These are phyloP conservation scores for Chlorophyllum brunneum DNA, from an alignment of 768 basidiomycete species.

Conservation along the genomic window DNA sequence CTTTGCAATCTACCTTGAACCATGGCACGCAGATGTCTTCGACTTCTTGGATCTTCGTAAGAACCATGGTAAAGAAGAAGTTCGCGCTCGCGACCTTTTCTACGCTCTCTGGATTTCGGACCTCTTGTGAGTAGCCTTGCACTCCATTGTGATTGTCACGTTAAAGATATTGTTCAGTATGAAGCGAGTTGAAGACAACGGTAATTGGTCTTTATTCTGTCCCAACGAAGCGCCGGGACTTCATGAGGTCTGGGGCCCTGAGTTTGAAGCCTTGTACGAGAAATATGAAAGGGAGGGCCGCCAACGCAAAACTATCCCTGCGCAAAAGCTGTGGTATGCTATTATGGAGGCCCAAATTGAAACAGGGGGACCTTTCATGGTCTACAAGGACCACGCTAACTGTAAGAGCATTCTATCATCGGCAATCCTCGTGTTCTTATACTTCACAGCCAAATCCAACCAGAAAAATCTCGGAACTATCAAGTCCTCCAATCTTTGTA, in stretches of 20 bases:
- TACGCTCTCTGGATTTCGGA: constrained; percentile 98
- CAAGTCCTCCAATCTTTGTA: constrained; percentile 99
- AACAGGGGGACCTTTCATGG: constrained; percentile 98
- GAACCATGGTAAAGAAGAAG: constrained; percentile 99
- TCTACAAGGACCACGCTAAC: constrained; percentile 97
- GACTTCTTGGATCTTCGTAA: constrained; percentile 97
- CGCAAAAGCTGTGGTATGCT: constrained; percentile 98
- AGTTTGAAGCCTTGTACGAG: constrained; percentile 84
- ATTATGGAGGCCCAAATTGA: constrained; percentile 96
- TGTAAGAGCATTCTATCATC: constrained; percentile 39
- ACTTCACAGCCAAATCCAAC: constrained; percentile 81
- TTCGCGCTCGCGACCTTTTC: constrained; percentile 93
- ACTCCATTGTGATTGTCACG: not conserved
- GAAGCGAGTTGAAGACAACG: constrained; percentile 91
- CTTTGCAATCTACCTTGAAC: constrained; percentile 97
- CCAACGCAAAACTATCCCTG: constrained; percentile 78
- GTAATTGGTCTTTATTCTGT: constrained; percentile 95
- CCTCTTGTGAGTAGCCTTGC: constrained; percentile 68
- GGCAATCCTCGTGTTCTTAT: not conserved
- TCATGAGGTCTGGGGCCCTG: constrained; percentile 82
- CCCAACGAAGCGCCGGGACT: constrained; percentile 93
- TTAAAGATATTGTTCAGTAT: constrained; percentile 65
- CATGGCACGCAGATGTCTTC: constrained; percentile 97
- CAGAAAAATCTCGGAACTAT: constrained; percentile 98
- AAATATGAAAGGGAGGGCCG: constrained; percentile 90